Percentiles rank a stretch among this genome's conserved stretches.
Conservation (phyloP, 1,139 yeast species). For the Suhomyces taliae region DNA sequence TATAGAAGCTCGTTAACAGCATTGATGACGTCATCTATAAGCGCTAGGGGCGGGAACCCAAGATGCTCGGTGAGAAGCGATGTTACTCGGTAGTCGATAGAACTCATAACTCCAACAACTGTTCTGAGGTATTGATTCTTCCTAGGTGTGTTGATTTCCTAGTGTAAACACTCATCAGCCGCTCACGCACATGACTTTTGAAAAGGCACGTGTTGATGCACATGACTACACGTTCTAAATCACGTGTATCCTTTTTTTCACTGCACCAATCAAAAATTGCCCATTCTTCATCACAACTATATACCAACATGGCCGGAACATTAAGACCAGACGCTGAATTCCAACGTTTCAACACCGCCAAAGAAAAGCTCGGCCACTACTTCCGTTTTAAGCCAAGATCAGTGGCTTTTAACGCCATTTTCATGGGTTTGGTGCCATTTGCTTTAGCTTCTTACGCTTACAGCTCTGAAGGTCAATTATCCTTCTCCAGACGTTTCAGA, state of each 20-base stretch:
- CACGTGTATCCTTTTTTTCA: background rate
- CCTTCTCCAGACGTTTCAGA: slow-evolving; percentile 39
- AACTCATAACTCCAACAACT: background rate
- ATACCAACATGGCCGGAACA: slow-evolving; percentile 42
- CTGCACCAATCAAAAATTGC: slow-evolving; percentile 8
- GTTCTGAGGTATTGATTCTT: background rate
- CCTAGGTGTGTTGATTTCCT: background rate
- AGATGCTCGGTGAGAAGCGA: slow-evolving; percentile 80
- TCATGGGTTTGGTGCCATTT: slow-evolving; percentile 43
- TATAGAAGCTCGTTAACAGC: slow-evolving; percentile 84
- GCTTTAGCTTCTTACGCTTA: slow-evolving; percentile 40
- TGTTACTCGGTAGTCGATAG: slow-evolving; percentile 43
- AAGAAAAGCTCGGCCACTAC: slow-evolving; percentile 43
- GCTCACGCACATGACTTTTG: background rate
- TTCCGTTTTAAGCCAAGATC: slow-evolving; percentile 48
- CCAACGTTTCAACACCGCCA: slow-evolving; percentile 45
- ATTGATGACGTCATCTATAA: slow-evolving; percentile 86
- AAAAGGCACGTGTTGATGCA: background rate
- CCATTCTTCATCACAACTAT: slow-evolving; percentile 3
- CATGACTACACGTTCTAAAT: background rate
- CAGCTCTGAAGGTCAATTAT: slow-evolving; percentile 36
- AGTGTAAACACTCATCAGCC: background rate
- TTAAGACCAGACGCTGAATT: slow-evolving; percentile 47
- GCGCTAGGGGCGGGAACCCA: slow-evolving; percentile 82
- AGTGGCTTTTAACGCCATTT: slow-evolving; percentile 33